Base-by-base conservation (phyloP, 2,329 filamentous ascomycete genomes). In the Endocalyx cinctus region DNA sequence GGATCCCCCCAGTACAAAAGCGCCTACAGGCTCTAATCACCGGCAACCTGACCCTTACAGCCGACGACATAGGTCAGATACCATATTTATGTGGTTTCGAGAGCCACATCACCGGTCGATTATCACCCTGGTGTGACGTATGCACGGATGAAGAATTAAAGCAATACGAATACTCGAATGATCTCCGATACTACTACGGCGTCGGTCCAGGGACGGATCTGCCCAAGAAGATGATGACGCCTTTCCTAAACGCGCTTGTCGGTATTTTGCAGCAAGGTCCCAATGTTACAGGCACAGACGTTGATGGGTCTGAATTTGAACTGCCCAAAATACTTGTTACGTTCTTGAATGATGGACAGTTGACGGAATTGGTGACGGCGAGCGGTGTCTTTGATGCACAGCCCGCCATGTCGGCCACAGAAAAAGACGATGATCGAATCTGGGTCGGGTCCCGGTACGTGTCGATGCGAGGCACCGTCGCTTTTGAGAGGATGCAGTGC, bases 81-180 rank as follows among this genome's bases (percentile, higher is more conserved):
- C 78, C 79, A 0, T 83, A 84, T 45, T 64, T 84, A n/a, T 86
- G 81, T 45, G 81, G 78, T 4, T 85, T 82, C 38, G 81, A 86
- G 47, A 77, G 72, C 4, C 80, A 84, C 47, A 82, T 84, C 42
- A 76, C 67, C 0, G 79, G 80, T 2, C 60, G 58, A 2, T 54
- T 74, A 4, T 82, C 76, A 5, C 74, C 78, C 0, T 84, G 75
- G 63, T 84, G 81, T 51, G 61, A 63, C 31, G 63, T 81, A 12
- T 79, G 82, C 46, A 78, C 70, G 4, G 63, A 79, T 20, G 62
- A 74, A 3, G 81, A 85, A 52, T 65, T 82, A 34, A 61, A 70
- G 18, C 59, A 72, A 44, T 84, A 84, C 43, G 78, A 84, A 47
- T 85, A 84, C 52, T 66, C 69, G 2, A 78, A 84, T 43, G 80